Evolutionary conservation across 352 stramenopile species (phyloP), one percentile per base, ranked within the genome.

Genomic region (Globisporangium spiculum): DNA sequence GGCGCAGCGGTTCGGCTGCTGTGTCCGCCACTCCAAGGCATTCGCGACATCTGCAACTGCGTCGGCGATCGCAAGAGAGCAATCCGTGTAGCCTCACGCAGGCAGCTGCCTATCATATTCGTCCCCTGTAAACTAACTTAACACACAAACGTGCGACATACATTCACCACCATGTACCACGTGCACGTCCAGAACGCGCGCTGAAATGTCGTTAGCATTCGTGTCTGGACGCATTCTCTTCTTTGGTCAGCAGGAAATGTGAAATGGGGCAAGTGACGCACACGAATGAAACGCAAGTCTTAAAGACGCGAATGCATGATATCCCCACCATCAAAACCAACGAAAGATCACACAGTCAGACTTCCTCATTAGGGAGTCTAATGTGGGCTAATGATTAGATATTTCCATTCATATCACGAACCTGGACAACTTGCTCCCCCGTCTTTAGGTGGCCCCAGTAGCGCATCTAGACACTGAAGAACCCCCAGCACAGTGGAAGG

Each of bases 1-100:
- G 75, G 75, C 78, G 3, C 78, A 85, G 68, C 74, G 75, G 6
- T 74, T 77, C 57, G 78, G 75, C 4, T 82, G 71, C 61, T 86
- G 77, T 22, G 73, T 82, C 27, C 73, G 73, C 48, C 77, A 85
- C 53, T 80, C 75, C 18, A 84, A 82, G 70, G 36, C 65, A 1
- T 53, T 70, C 50, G 34, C 12, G 10, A 2, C 41, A 6, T 8
- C 26, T 16, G 26, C 63, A n/a, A 8, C 55, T 18, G 20, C 7
- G 32, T 1, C 55, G 16, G 20, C 30, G 5, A 22, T 14, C 16
- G 18, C 55, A 36, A 9, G 32, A 36, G 32, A 9, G 32, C 32
- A 36, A 9, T 9, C 6, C 7, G 7, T 52, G 44, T 52, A 22
- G 9, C 44, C 44, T 52, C 1, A 16, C 16, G 32, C 32, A 36